Evolutionary conservation across 352 stramenopile genomes (phyloP), one percentile per base, ranked within the genome.

Genomic region (Aphanomyces invadans): DNA sequence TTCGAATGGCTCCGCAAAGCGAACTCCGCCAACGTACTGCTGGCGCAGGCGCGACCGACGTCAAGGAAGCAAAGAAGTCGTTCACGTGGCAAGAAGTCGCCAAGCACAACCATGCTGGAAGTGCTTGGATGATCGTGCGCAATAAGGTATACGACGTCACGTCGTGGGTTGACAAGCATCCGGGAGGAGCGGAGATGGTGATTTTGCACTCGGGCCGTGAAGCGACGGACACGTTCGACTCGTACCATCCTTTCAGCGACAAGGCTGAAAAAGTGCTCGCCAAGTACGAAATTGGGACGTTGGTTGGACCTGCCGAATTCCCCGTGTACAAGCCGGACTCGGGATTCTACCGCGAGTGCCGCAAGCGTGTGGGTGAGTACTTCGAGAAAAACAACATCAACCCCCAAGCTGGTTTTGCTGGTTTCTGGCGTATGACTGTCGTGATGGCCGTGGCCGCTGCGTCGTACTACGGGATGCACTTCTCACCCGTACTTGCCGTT

Each of bases 121-220:
- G 98, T 85, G 95, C 93, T 25, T 99, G 96, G 96, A 87, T 99
- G 53, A 96, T 98, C 46, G 87, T 97, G 69, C 84, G 89, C 70
- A 87, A 88, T 67, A 87, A 92, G 51, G 89, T 97, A n/a, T 97
- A 97, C 76, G 89, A 97, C 65, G 88, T 97, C n/a, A 97, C 90
- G 11, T 76, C 79, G 65, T 95, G 84, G 84, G 83, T 78, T 11
- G 80, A 93, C 71, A 80, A 80, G 33, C 87, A 96, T 73, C 86
- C 88, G 44, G 86, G 86, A 71, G 89, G 89, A 19, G 67, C 74
- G 15, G 86, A 96, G 65, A 79, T 92, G 65, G 82, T 94, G 65
- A 65, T 89, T 55, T 73, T 95, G 54, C 81, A 92, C 70, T 75
- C 84, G 0, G 86, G 86, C 2, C 81, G 87, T 55, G 86, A 95